These are phyloP conservation scores for Rhodotorula babjevae DNA, from an alignment of 768 basidiomycete genomes.

Conservation along the genomic window DNA sequence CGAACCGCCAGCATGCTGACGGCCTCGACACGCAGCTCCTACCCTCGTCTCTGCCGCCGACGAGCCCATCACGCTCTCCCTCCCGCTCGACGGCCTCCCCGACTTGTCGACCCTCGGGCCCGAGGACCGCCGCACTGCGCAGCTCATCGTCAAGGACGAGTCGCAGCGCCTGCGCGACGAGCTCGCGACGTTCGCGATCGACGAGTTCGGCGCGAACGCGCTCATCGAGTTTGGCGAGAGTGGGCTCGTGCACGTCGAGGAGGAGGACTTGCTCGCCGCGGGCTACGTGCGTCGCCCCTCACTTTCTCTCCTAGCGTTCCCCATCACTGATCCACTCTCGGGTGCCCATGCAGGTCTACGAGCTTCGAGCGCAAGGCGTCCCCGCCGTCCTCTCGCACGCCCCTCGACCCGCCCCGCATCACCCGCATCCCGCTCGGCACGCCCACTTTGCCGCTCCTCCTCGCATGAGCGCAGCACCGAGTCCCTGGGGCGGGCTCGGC, in stretches of 20 bases:
- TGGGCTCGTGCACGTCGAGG: neutral
- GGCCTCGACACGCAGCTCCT: no score
- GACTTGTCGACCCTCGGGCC: neutral
- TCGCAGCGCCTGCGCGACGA: neutral
- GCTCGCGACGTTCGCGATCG: neutral
- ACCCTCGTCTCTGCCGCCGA: neutral
- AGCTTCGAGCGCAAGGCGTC: neutral
- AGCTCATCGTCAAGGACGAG: neutral
- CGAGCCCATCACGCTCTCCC: neutral
- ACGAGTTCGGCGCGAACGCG: slow-evolving; percentile 6
- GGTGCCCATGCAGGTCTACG: neutral
- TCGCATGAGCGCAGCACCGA: neutral
- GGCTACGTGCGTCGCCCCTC: neutral
- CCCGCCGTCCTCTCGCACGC: neutral
- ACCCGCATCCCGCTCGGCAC: no score
- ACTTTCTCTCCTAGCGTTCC: no score
- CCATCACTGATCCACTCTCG: neutral
- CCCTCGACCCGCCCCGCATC: neutral
- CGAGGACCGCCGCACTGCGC: neutral
- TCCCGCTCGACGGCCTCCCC: neutral
- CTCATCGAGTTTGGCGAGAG: neutral
- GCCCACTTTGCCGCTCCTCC: neutral
- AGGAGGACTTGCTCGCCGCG: neutral
- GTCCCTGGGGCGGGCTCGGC: no score
- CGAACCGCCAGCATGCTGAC: no score